Percentiles rank a stretch among this genome's conserved stretches.
Conservation (phyloP, 345 rosid genomes). For the Sisymbrium altissimum region DNA sequence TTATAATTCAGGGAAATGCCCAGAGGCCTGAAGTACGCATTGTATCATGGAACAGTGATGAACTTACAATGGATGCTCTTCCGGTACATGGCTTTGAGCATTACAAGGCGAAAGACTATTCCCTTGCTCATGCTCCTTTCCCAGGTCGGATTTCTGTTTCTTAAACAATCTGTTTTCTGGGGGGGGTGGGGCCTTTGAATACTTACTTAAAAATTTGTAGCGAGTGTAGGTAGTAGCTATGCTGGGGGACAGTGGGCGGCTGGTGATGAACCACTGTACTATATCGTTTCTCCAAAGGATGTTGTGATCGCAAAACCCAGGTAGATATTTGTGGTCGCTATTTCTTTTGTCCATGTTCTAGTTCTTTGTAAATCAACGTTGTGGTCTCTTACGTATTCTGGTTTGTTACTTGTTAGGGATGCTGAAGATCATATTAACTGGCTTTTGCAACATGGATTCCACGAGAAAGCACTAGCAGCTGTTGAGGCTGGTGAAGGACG, state of each 20-base stretch:
- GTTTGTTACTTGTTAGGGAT: conserved; percentile 56
- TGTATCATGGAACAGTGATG: conserved; percentile 93
- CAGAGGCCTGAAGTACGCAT: conserved; percentile 97
- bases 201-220: conserved; percentile 18
- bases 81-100: conserved; percentile 98
- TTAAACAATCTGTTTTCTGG: conserved; percentile 9
- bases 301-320: conserved; percentile 99
- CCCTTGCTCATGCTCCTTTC: conserved; percentile 96
- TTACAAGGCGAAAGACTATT: conserved; percentile 95
- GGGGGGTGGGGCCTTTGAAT: conserved; percentile 19
- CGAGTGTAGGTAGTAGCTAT: conserved; percentile 84
- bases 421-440: conserved; percentile 97
- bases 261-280: conserved; percentile 95
- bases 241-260: conserved; percentile 99
- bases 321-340: conserved; percentile 39
- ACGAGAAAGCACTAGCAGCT: conserved; percentile 96
- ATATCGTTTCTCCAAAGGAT: conserved; percentile 95
- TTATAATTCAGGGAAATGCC: conserved; percentile 74
- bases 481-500: conserved; percentile 97
- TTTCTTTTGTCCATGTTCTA: conserved; percentile 15
- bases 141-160: conserved; percentile 56
- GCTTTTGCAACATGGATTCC: conserved; percentile 98
- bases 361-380: background rate
- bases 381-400: conserved; percentile 5
- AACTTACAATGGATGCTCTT: conserved; percentile 95